Evolutionary conservation across 805 yeast genomes (phyloP).

Genomic region (Isabelozyma heimii): DNA sequence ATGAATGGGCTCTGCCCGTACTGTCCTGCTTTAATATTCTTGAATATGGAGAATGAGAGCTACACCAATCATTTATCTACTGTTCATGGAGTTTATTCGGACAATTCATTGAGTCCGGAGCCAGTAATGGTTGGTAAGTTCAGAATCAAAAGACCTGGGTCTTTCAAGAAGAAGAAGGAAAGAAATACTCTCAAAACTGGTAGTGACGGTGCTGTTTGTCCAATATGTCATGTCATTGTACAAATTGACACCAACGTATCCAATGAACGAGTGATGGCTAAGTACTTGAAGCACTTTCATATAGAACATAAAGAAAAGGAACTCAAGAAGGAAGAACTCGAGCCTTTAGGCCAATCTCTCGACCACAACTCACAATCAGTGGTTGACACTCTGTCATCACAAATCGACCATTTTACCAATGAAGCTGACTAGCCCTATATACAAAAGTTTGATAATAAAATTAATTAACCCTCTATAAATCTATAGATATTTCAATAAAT

Average conservation of each 20-base stretch:
- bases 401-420: neutral
- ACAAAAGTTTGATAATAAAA: no score
- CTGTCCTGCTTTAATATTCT: neutral
- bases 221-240: neutral
- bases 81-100: neutral
- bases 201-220: neutral
- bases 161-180: neutral
- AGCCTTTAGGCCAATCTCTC: no score
- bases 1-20: neutral
- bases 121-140: neutral
- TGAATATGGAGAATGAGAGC: neutral
- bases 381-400: neutral
- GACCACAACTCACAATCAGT: no score
- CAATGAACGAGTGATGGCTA: neutral
- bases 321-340: no score
- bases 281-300: neutral
- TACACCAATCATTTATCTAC: neutral
- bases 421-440: neutral
- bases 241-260: neutral
- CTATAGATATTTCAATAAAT: no score
- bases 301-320: neutral
- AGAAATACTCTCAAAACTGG: neutral
- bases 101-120: neutral
- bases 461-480: no score
- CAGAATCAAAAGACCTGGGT: neutral